Base-by-base conservation (phyloP, 345 rosid species). In the Arabidopsis suecica region DNA sequence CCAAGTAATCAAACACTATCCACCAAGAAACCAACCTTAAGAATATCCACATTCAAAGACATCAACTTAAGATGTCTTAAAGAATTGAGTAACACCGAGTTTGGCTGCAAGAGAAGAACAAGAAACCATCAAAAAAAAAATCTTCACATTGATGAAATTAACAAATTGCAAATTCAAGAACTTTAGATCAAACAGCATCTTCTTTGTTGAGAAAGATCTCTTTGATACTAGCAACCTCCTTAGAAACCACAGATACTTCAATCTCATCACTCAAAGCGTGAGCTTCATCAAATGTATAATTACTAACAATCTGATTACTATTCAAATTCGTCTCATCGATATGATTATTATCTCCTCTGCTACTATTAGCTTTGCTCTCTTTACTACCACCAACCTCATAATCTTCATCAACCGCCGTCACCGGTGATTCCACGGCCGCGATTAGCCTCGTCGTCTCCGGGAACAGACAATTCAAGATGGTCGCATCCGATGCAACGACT, bases 241-340 rank as follows among this genome's bases (percentile, higher is more conserved):
- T 90, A 67, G 83, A 71, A 50, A 82, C 42, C 75, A 72, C 77
- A 72, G 97, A 82, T 51, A 73, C 87, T 55, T 92, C 99, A 23
- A 95, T 90, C 75, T 86, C 96, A 78, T 95, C 96, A 22, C 93
- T 92, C 79, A 95, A 83, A 3, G 97, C 98, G 75, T 92, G 96
- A 59, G 91, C 94, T 30, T 90, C 99, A 11, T 88, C 91, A 64
- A 58, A 85, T 59, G 90, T 89, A 74, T 73, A 86, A 80, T 88
- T 84, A 78, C 92, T 84, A 45, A 64, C 71, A 82, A 79, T 53
- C 74, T 83, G 91, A 82, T 88, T 84, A 67, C 28, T 38, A 50
- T 80, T 84, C 75, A 78, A 73, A 48, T 61, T 67, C 41, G 60
- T 75, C n/a, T 68, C 72, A 65, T 83, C 88, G 14, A 76, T 69